phyloP scores from a whole-genome alignment of 176 grass and related monocot species.

The Chloris gayana region DNA sequence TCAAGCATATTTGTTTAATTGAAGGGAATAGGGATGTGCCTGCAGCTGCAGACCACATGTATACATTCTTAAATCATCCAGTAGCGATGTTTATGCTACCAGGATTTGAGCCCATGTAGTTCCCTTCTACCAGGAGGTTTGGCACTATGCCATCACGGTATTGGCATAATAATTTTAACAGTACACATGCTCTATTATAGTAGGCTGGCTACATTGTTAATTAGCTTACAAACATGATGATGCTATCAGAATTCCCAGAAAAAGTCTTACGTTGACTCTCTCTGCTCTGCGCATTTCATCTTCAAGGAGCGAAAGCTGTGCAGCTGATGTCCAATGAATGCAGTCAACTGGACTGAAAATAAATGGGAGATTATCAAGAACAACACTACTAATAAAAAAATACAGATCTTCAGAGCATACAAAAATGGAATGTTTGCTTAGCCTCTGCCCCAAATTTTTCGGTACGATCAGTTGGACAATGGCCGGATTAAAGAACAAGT shows the following conservation, averaged over 20 bases:
- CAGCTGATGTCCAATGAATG: conserved; percentile 98
- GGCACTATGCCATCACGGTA: background rate
- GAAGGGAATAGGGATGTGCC: background rate
- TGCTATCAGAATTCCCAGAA: conserved; percentile 2
- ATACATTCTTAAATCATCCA: no score
- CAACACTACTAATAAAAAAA: background rate
- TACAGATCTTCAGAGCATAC: background rate
- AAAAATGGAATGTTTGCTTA: background rate
- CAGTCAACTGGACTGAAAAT: conserved; percentile 91
- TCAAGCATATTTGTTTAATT: background rate
- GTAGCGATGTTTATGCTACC: no score
- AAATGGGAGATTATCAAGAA: conserved; percentile 39
- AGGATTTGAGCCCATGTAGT: no score
- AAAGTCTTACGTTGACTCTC: conserved; percentile 82
- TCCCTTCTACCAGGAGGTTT: no score
- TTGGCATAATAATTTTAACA: background rate
- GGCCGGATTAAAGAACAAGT: background rate
- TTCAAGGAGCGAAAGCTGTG: conserved; percentile 91
- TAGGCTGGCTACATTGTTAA: no score
- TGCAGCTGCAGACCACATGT: no score
- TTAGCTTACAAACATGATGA: conserved; percentile 3
- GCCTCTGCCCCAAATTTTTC: background rate
- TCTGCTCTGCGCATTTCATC: conserved; percentile 98
- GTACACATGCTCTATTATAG: no score
- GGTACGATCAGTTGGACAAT: background rate